Conservation (phyloP, 2,329 filamentous ascomycete species). For the Penicillium sp. region DNA sequence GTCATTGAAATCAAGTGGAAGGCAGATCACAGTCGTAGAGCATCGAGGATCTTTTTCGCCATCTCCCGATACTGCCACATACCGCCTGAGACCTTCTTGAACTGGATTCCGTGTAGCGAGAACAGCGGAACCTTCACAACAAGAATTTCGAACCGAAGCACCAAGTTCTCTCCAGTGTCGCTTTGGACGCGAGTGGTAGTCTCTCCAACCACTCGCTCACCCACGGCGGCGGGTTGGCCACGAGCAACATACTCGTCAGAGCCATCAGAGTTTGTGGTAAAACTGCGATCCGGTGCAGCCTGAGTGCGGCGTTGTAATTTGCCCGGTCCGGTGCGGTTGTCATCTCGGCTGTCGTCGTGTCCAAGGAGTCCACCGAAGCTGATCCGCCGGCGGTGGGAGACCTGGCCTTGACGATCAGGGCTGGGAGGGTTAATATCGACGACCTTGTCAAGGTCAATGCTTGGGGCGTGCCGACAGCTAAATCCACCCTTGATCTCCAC, state of each 20-base stretch:
- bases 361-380: slow-evolving; percentile 73
- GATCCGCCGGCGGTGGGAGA: slow-evolving; percentile 70
- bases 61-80: slow-evolving; percentile 99
- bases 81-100: slow-evolving; percentile 92
- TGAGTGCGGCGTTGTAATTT: slow-evolving; percentile 45
- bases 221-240: slow-evolving; percentile 43
- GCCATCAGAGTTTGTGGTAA: slow-evolving; percentile 78
- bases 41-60: slow-evolving; percentile 90
- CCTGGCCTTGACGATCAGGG: slow-evolving; percentile 49
- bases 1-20: slow-evolving; percentile 5
- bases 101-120: slow-evolving; percentile 91
- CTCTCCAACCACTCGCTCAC: slow-evolving; percentile 69
- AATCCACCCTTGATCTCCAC: slow-evolving; percentile 92
- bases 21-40: slow-evolving; percentile 66
- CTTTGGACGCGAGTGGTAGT: slow-evolving; percentile 89
- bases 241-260: slow-evolving; percentile 69
- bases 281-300: slow-evolving; percentile 63
- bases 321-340: slow-evolving; percentile 50
- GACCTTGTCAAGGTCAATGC: slow-evolving; percentile 78
- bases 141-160: slow-evolving; percentile 89
- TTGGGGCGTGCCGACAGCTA: slow-evolving; percentile 80
- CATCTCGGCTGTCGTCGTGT: slow-evolving; percentile 66
- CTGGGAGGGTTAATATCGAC: slow-evolving; percentile 61
- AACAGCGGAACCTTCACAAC: slow-evolving; percentile 96
- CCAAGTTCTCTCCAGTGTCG: slow-evolving; percentile 79